Base-by-base conservation (phyloP, 192 early-diverging fungal genomes). In the Coemansia sp. region DNA sequence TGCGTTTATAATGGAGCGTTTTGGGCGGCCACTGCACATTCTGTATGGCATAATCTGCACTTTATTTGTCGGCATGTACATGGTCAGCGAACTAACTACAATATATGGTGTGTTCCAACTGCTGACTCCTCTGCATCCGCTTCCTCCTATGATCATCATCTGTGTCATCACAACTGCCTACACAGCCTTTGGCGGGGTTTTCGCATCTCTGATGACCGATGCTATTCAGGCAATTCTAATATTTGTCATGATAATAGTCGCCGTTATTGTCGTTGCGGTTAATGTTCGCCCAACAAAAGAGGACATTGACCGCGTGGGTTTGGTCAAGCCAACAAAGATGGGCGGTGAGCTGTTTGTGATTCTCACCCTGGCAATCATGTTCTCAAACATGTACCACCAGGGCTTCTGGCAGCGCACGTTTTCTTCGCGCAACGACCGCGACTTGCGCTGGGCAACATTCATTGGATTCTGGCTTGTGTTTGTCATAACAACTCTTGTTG, bases 341-440 rank as follows among this genome's bases (percentile, higher is more conserved):
- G 88, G 88, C 57, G 88, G 85, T 67, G 87, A 90, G 71, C 78
- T 86, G 41, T 75, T 89, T 69, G 84, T 77, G 4, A 87, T 87
- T 46, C 82, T 91, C 62, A 83, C 87, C 7, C 79, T 86, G 58
- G 88, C 90, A 42, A 84, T 90, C 66, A 78, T 74, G 39, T 82
- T 84, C 55, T 77, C 89, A 22, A 86, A 86, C 61, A 80, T 90
- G 73, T 90, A 88, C 71, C 88, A 88, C 45, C 89, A 91, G 70
- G 86, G 83, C 21, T 87, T 88, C 41, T 91, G 90, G 90, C 90
- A 91, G 79, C 85, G 89, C 46, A 87, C 89, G 12, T 91, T 89
- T 85, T 81, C 89, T n/a, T 85, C 90, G 11, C 80, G 79, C 22
- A 84, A 78, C 51, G 84, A 91, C 64, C 77, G 85, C 19, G 86